Base-by-base conservation (phyloP, 106 monocot genomes). In the Phalaenopsis aphrodite region DNA sequence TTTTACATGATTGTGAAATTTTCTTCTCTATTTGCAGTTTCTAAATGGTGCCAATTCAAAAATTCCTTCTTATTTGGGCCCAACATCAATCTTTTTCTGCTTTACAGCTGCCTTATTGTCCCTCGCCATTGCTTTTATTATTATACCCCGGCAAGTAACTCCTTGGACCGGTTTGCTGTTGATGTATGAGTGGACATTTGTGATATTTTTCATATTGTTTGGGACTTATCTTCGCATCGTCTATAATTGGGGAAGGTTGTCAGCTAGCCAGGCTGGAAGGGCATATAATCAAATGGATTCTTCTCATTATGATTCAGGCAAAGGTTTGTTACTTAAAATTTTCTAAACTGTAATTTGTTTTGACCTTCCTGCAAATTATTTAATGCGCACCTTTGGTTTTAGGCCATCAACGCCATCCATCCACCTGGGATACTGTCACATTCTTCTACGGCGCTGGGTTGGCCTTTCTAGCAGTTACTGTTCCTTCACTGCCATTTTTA, bases 121-220 rank as follows among this genome's bases (percentile, higher is more conserved):
- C 14, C 73, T 98, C 72, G 88, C 46, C 21, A 64, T 98, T 75
- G 84, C 97, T 45, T 94, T 98, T 78, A 17, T 81, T 48, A 10
- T 92, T 74, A 83, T 91, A 66, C 94, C 97, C 8, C 75, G 71
- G 23, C 97, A 92, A 88, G 90, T 94, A 67, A 91, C 84, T 79
- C 97, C 97, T 72, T 94, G 92, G 97, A 98, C 90, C 2, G 97
- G 97, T 64, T 84, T 98, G 82, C 79, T 98, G 47, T 87, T 98
- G 42, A 81, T 91, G 89, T 98, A 93, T n/a, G 97, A 94, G 75
- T 92, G 92, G 92, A 89, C 92, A 71, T 92, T 88, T 83, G 49
- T 82, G 37, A 43, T 78, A 43, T 94, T 89, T 83, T 89, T 92
- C 74, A 64, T 92, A 1, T 37, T 85, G 45, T 94, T 92, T 52